These are phyloP conservation scores for Epichloe glyceriae DNA, from an alignment of 2,329 filamentous ascomycete species.

Conservation along the genomic window DNA sequence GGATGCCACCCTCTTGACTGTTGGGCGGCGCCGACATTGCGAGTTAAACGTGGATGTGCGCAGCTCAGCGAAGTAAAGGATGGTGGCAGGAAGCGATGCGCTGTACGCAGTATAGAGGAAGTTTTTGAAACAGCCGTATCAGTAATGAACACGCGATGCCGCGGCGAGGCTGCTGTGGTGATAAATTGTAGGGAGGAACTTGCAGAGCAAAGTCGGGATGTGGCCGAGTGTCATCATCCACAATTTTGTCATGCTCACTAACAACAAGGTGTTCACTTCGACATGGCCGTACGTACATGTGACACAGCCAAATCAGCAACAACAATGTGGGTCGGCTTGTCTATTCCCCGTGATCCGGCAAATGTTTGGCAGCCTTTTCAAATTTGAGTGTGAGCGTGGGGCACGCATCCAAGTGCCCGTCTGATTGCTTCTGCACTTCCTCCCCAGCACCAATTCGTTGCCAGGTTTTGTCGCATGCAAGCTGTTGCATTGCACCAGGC, in stretches of 20 bases:
- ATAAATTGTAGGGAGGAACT: not conserved
- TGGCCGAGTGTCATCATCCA: slow-evolving; percentile 5
- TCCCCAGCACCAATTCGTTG: not conserved
- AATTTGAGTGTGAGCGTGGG: no score
- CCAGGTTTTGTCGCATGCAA: not conserved
- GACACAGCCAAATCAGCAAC: not conserved
- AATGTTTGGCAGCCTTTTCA: not conserved
- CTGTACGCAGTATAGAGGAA: not conserved
- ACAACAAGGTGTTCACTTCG: slow-evolving; percentile 27
- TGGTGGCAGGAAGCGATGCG: not conserved
- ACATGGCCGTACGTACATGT: not conserved
- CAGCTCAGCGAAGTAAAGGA: slow-evolving; percentile 7
- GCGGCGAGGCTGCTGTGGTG: not conserved
- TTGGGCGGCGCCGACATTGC: slow-evolving; percentile 17
- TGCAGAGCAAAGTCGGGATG: slow-evolving; percentile 3
- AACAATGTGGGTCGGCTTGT: slow-evolving; percentile 13
- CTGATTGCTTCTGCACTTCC: no score
- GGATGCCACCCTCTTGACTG: slow-evolving; percentile 14
- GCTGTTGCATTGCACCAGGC: not conserved
- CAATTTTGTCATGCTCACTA: slow-evolving; percentile 8
- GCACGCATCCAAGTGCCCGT: no score
- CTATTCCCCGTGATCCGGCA: slow-evolving; percentile 15
- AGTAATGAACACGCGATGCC: not conserved
- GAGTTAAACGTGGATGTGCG: not conserved
- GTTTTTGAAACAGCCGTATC: not conserved